Evolutionary conservation across 2,329 filamentous ascomycete species (phyloP), one percentile per base, ranked within the genome.

Genomic region (Hypoxylon sp.): DNA sequence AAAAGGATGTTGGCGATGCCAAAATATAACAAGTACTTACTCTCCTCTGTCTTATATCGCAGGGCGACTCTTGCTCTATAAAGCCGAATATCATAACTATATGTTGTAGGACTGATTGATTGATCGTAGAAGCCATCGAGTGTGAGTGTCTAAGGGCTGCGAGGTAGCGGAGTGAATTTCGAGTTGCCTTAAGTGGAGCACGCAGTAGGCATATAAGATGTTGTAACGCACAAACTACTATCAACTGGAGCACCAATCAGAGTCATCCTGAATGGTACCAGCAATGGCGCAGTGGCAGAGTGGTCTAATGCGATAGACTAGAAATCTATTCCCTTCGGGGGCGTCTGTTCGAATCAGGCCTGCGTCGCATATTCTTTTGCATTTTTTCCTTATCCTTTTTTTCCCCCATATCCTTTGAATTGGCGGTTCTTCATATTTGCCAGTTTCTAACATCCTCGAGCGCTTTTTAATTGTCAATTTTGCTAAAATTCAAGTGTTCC

Each of bases 291-390:
- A 57, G 55, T 57, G 55, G 55, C 55, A 48, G 55, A 57, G 55
- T 57, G 55, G 55, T 57, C 54, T 57, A 57, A 48, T 48, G 55
- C 55, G 55, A 31, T 31, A 48, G 55, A 57, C 55, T 57, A 57
- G 55, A 57, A 57, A 57, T 57, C 55, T 48, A 31, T 31, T 57
- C 35, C 55, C 55, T 57, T 57, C 55, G 55, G 55, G 55, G 35
- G 55, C 55, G 55, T 57, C 55, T 57, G 55, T 57, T 57, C 55
- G 55, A 57, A 57, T 57, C 55, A 57, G 55, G 55, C 55, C 55
- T 57, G 55, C 55, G 55, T 57, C 55, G 55, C 17, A 35, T 17
- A 35, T 11, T 8, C 4, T 4, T 30, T 48, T 46, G 27, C 8
- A 7, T 13, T 31, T 35, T 48, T 4, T 57, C 6, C 40, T 20